Base-by-base conservation (phyloP, 192 early-diverging fungal genomes). In the Gonapodya sp. region DNA sequence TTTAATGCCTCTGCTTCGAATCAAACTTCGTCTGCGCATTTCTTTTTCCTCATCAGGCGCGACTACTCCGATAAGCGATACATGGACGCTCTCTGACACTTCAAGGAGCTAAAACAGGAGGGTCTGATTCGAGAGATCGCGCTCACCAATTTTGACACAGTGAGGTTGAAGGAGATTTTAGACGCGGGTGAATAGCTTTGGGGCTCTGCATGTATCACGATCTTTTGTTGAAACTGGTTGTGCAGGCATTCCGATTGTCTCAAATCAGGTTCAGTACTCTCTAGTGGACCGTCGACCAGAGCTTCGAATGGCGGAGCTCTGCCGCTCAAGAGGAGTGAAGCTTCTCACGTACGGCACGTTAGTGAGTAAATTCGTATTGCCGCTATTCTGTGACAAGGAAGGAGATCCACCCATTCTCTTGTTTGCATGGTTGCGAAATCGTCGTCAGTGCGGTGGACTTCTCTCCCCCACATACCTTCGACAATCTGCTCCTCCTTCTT, bases 191-290 rank as follows among this genome's bases (percentile, higher is more conserved):
- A 64, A n/a, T n/a, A n/a, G 46, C 8, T 64, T 64, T 64, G 46
- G 8, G 8, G 46, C 8, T 64, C 46, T 64, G 46, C n/a, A n/a
- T n/a, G 46, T 64, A 64, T 16, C 46, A 24, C 8, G 24, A 64
- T 64, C 24, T 77, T 16, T 16, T 14, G 2, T 32, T 16, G 30
- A 77, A 77, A 32, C 34, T 33, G 14, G 75, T 2, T 32, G 34
- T 14, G 75, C 75, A 34, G 75, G 75, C 18, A 77, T 77, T 14
- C 75, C 75, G 8, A 77, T 77, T 77, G 75, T 77, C 31, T 32
- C 30, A 18, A 77, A 77, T 77, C 75, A 77, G 31, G 75, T 77
- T 34, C 75, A 77, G 75, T 77, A 31, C 31, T 77, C 75, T 14
- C 75, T 77, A 2, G 34, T 77, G 8, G 75, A 77, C 31, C 34